These are phyloP conservation scores for Quercus phellos DNA, from an alignment of 331 rosid genomes.

Conservation along the genomic window DNA sequence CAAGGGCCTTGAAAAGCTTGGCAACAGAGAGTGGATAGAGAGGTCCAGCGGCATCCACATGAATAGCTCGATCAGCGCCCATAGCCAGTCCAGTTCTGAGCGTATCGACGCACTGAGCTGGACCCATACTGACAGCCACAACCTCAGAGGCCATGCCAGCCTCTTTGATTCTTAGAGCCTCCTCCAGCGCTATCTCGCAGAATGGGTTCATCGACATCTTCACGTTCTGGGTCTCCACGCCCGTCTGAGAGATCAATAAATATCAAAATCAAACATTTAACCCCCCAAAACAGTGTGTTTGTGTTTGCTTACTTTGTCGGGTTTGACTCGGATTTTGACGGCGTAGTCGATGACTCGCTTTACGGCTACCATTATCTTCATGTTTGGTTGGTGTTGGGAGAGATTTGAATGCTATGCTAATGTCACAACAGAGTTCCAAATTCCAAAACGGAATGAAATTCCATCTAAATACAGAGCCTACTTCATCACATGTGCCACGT, in stretches of 20 bases:
- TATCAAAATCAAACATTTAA: no score
- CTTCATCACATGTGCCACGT: no score
- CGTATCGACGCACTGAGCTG: constrained; percentile 65
- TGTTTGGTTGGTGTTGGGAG: constrained; percentile 5
- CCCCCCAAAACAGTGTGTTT: background rate
- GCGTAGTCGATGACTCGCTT: constrained; percentile 89
- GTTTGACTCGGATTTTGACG: constrained; percentile 85
- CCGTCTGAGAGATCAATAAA: constrained; percentile 33
- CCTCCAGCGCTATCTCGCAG: constrained; percentile 91
- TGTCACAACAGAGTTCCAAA: no score
- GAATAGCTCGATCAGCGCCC: constrained; percentile 93
- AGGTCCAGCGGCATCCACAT: constrained; percentile 48
- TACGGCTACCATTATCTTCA: constrained; percentile 89
- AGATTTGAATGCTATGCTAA: background rate
- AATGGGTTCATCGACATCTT: constrained; percentile 99
- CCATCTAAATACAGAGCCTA: background rate
- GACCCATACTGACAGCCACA: constrained; percentile 79
- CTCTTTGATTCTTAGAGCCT: constrained; percentile 80
- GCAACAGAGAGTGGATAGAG: constrained; percentile 73
- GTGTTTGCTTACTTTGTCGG: constrained; percentile 51
- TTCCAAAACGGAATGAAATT: no score
- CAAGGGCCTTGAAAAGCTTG: constrained; percentile 64
- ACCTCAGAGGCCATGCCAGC: constrained; percentile 83
- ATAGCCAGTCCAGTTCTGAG: constrained; percentile 85
- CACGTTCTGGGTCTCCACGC: constrained; percentile 92